Evolutionary conservation across 2,329 filamentous ascomycete species (phyloP).

Genomic region (Penicillium sp.): DNA sequence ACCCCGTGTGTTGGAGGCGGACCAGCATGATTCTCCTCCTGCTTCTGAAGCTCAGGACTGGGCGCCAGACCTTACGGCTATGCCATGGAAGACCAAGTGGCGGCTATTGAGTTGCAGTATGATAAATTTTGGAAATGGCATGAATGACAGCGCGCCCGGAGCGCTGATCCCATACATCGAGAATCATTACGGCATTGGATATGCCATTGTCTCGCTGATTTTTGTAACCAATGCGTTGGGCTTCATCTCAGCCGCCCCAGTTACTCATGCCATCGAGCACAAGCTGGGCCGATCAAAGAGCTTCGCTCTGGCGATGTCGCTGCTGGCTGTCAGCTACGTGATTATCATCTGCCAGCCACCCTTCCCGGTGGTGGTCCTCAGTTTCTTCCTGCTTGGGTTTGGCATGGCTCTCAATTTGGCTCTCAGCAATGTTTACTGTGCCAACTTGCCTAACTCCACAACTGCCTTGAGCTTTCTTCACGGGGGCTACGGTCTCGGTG

Average conservation of each 20-base stretch:
- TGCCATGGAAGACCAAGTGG: conserved; percentile 55
- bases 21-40: conserved; percentile 5
- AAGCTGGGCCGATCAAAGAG: conserved; percentile 61
- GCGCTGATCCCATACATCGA: conserved; percentile 79
- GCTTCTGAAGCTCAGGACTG: conserved; percentile 8
- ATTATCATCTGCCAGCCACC: conserved; percentile 63
- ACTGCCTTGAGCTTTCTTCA: conserved; percentile 40
- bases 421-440: conserved; percentile 52
- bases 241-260: conserved; percentile 66
- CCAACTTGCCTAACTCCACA: conserved; percentile 48
- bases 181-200: conserved; percentile 66
- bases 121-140: conserved; percentile 61
- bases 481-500: conserved; percentile 53
- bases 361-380: conserved; percentile 60
- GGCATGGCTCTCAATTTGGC: conserved; percentile 49
- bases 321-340: conserved; percentile 58
- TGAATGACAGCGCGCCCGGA: conserved; percentile 70
- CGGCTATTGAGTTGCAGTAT: conserved; percentile 59
- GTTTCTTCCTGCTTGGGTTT: conserved; percentile 62
- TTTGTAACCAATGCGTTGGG: conserved; percentile 73
- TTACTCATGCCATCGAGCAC: conserved; percentile 58
- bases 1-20: conserved; percentile 13
- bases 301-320: conserved; percentile 53
- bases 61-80: conserved; percentile 9
- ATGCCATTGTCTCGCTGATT: conserved; percentile 72